Evolutionary conservation across 371 early-diverging fungal genomes (phyloP), one percentile per base, ranked within the genome.

Genomic region (Apophysomyces variabilis): DNA sequence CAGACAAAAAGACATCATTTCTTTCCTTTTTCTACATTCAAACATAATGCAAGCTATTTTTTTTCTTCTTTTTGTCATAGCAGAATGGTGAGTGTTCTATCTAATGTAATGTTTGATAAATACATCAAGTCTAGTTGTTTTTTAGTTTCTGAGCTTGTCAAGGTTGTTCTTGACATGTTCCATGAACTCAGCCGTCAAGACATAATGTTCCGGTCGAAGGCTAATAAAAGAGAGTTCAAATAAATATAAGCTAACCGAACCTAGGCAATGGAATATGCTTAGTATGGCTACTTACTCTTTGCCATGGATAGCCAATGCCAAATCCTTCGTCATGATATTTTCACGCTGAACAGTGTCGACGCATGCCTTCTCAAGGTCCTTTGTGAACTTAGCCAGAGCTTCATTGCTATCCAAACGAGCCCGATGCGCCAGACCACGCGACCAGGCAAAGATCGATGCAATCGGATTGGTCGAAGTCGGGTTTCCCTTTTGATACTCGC

Each of bases 361-460:
- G 72, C 94, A 93, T n/a, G 95, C 93, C 39, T 74, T 60, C 77
- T 96, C 97, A 43, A 96, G 85, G 62, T 87, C 85, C 32, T 74
- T 65, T 63, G 88, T 78, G 75, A 93, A 96, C 54, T 75, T 61
- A 57, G 77, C 78, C 62, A 96, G 83, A 36, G 79, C 82, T n/a
- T 81, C 75, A 74, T 93, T 92, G 62, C 80, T 80, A 73, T 96
- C 96, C 39, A 96, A 82, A 80, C 89, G 90, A 67, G 96, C 95
- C 58, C 96, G 92, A 79, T 96, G 96, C 47, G 85, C 85, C 66
- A 96, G 84, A 59, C 96, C 96, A 56, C 96, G 90, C 50, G 96
- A 89, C 96, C 96, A 96, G 41, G 96, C 96, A 73, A 94, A 96
- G 85, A 96, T 96, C 56, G 90, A 90, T 8, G 95, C 96, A 66